Conservation (phyloP, 2,329 filamentous ascomycete genomes). For the Monascus ruber region DNA sequence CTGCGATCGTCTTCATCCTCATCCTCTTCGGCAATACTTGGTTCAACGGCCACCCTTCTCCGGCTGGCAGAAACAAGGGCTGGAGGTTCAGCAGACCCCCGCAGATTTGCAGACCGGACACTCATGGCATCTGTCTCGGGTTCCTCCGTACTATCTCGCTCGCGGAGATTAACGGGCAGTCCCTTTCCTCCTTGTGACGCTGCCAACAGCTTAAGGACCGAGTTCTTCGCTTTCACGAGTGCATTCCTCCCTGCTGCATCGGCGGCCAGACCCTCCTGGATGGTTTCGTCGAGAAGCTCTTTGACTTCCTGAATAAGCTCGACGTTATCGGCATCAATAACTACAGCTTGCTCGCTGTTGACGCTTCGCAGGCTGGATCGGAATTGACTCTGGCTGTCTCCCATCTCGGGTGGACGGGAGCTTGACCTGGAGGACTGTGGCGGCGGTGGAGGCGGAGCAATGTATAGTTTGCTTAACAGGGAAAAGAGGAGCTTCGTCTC, state of each 20-base stretch:
- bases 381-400: constrained; percentile 43
- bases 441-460: constrained; percentile 51
- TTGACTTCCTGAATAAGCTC: constrained; percentile 43
- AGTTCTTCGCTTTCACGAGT: constrained; percentile 35
- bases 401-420: constrained; percentile 38
- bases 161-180: constrained; percentile 19
- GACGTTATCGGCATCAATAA: constrained; percentile 40
- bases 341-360: constrained; percentile 38
- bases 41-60: constrained; percentile 18
- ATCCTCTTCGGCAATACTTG: constrained; percentile 28
- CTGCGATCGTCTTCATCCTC: constrained; percentile 25
- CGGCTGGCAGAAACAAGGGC: constrained; percentile 6
- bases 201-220: constrained; percentile 30
- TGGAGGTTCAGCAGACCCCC: constrained; percentile 19
- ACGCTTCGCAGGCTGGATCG: constrained; percentile 37
- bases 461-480: constrained; percentile 70
- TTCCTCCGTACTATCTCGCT: constrained; percentile 22
- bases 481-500: constrained; percentile 73
- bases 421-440: constrained; percentile 23
- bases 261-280: constrained; percentile 34
- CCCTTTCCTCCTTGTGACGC: constrained; percentile 37
- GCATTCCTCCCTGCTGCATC: constrained; percentile 35
- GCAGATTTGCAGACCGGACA: constrained; percentile 17
- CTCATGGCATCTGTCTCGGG: constrained; percentile 19
- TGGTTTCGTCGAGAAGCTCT: constrained; percentile 47